A percentile compares a stretch with the other conserved stretches of the same genome.
These are phyloP conservation scores for Candida montana DNA, from an alignment of 805 yeast genomes.

Conservation along the genomic window DNA sequence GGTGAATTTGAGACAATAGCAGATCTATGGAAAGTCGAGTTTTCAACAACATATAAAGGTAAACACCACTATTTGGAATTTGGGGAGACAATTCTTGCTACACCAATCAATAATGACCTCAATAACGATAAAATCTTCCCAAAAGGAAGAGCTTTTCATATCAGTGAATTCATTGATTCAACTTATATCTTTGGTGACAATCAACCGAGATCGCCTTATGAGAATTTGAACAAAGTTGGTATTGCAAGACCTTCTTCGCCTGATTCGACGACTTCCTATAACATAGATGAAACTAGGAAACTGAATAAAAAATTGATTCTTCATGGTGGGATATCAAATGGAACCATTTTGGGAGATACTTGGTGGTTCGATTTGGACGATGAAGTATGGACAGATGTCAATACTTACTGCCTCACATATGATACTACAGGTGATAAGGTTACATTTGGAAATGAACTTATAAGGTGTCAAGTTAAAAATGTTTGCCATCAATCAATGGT, in stretches of 20 bases:
- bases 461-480: constrained; percentile 12
- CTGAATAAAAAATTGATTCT: constrained; percentile 21
- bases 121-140: constrained; percentile 22
- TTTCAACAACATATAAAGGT: constrained; percentile 31
- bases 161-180: constrained; percentile 23
- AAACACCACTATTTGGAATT: constrained; percentile 32
- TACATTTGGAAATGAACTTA: constrained; percentile 5
- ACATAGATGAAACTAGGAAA: neutral
- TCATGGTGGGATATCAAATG: constrained; percentile 34
- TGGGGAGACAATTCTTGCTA: constrained; percentile 32
- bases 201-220: neutral
- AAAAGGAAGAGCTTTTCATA: constrained; percentile 32
- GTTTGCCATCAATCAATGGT: constrained; percentile 15
- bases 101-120: constrained; percentile 22
- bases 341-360: constrained; percentile 38
- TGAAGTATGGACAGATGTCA: constrained; percentile 35
- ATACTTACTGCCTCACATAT: constrained; percentile 23
- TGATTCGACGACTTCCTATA: constrained; percentile 5
- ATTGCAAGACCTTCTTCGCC: constrained; percentile 15
- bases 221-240: constrained; percentile 8
- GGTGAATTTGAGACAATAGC: constrained; percentile 29
- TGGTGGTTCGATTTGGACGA: constrained; percentile 45
- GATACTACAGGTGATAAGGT: constrained; percentile 9
- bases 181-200: constrained; percentile 2
- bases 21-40: constrained; percentile 38